Percentiles rank a stretch among this genome's conserved stretches.
Evolutionary conservation across 495 filamentous ascomycete species (phyloP).

Genomic region (Annulohypoxylon maeteangense): DNA sequence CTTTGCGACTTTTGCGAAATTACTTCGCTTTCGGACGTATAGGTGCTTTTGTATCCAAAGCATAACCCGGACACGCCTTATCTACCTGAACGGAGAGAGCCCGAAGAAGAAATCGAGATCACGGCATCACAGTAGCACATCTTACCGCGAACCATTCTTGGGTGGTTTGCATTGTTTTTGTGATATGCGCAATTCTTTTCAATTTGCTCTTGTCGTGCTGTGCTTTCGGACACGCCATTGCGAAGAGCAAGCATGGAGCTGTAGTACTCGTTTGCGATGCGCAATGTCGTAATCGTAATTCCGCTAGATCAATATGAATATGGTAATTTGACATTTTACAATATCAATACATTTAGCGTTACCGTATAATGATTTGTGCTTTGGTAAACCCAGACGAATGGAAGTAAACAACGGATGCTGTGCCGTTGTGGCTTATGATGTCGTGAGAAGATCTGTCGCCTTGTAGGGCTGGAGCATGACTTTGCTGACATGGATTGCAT

Average conservation of each 20-base stretch:
- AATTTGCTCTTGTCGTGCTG: conserved; percentile 41
- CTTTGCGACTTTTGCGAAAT: conserved; percentile 21
- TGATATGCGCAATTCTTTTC: conserved; percentile 11
- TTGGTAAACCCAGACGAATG: background rate
- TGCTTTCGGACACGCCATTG: conserved; percentile 44
- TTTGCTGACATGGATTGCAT: conserved; percentile 1
- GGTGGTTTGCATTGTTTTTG: conserved; percentile 17
- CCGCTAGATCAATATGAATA: conserved; percentile 22
- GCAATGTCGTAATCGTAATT: conserved; percentile 5
- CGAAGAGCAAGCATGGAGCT: conserved; percentile 5
- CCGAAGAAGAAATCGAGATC: conserved; percentile 19
- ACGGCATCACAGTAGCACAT: conserved; percentile 22
- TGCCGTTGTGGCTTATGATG: conserved; percentile 30
- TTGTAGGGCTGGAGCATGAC: conserved; percentile 33
- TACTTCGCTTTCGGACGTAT: conserved; percentile 48
- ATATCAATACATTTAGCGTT: background rate
- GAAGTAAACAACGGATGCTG: conserved; percentile 23
- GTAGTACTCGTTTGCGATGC: conserved; percentile 5
- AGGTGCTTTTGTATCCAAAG: conserved; percentile 10
- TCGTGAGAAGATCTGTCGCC: conserved; percentile 34
- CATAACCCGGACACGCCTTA: conserved; percentile 26
- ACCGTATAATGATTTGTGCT: conserved; percentile 12
- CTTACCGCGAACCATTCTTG: conserved; percentile 5
- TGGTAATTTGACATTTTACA: conserved; percentile 4
- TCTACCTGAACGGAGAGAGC: conserved; percentile 14